These are phyloP conservation scores for Xylaria hypoxylon DNA, from an alignment of 2,329 filamentous ascomycete species.

Conservation along the genomic window DNA sequence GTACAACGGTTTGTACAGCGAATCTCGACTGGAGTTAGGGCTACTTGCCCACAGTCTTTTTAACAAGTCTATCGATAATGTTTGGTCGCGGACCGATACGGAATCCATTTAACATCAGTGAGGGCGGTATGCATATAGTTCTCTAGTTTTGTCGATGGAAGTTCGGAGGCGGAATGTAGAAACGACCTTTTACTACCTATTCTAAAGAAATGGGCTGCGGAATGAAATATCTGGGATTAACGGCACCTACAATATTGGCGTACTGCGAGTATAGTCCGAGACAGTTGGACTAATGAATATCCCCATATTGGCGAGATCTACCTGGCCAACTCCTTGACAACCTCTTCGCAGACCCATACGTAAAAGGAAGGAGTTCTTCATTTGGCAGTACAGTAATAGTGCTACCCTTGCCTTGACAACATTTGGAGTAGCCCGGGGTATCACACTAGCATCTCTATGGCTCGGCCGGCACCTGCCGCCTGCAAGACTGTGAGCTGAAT, in stretches of 20 bases:
- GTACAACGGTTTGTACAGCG: slow-evolving; percentile 24
- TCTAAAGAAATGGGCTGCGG: too few relatives aligned
- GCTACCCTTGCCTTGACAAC: background rate
- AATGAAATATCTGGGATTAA: too few relatives aligned
- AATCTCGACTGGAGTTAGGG: slow-evolving; percentile 29
- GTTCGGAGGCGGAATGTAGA: too few relatives aligned
- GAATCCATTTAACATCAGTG: too few relatives aligned
- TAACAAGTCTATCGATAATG: too few relatives aligned
- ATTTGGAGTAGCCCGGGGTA: slow-evolving; percentile 4
- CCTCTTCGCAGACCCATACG: background rate
- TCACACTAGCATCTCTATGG: background rate
- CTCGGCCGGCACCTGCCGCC: slow-evolving; percentile 25
- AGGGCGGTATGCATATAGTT: too few relatives aligned
- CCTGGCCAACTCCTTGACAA: background rate
- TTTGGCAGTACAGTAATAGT: background rate
- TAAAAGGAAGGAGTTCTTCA: slow-evolving; percentile 3
- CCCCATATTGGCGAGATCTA: too few relatives aligned
- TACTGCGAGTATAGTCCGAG: background rate
- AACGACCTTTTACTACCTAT: too few relatives aligned
- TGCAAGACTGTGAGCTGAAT: background rate
- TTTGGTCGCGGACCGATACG: too few relatives aligned
- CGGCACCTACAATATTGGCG: background rate
- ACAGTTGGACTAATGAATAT: background rate
- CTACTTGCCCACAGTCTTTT: background rate
- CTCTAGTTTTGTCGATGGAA: too few relatives aligned